Base-by-base conservation (phyloP, 108 stramenopile species). In the Licmophora abbreviata region DNA sequence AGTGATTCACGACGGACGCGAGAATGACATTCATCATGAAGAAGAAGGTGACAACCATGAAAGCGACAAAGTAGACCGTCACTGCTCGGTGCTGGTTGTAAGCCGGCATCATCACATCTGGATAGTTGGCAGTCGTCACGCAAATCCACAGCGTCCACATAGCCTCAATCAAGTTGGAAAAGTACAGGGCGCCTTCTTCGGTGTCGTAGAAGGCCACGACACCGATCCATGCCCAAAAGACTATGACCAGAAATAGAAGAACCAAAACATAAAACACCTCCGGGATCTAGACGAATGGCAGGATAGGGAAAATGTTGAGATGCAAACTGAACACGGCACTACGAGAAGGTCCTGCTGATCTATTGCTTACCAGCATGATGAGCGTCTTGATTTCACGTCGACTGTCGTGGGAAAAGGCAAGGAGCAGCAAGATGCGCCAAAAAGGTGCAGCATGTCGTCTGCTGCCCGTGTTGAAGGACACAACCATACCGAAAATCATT, bases 111-210 rank as follows among this genome's bases (percentile, higher is more conserved):
- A 81, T 81, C 9, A 86, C 73, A 49, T 84, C 87, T 0, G 88
- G 88, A 47, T 84, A 91, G 49, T 83, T 91, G 9, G 79, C 88
- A 10, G 88, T 91, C 0, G 88, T 91, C 1, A 85, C 62, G 29
- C 70, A 72, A 40, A 81, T 83, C 42, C 44, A 59, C 17, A 37
- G 22, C 30, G 32, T 40, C 73, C 70, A 81, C 37, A 81, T 48
- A 5, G 64, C 66, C 49, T 83, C 81, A 0, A 74, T 47, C 34
- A 85, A 54, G 44, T 71, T 85, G 3, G 76, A 60, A 54, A 91
- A 91, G 25, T 58, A 46, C 34, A n/a, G 31, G 9, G 23, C 4
- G n/a, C 79, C 84, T 63, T 85, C 63, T 6, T 51, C 48, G 0
- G 72, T 64, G 10, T 55, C 68, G 36, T 74, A 63, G 61, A 86